Percentiles rank a stretch among this genome's conserved stretches.
phyloP scores from a whole-genome alignment of 2,329 filamentous ascomycete genomes.

The Canariomyces notabilis region DNA sequence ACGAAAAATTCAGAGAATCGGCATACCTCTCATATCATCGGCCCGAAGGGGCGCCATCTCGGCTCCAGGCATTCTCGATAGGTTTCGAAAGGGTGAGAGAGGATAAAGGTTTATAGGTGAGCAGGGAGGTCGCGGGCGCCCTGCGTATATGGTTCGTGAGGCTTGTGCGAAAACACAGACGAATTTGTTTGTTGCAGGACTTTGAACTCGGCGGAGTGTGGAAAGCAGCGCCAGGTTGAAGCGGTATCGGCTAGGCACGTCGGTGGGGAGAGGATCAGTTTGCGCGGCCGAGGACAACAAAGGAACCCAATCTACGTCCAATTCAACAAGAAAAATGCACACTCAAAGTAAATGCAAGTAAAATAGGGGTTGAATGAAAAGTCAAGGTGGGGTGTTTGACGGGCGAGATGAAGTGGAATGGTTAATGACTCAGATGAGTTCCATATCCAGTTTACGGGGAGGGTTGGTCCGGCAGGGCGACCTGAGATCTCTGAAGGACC shows the following conservation, averaged over 20 bases:
- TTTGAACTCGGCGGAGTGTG: neutral
- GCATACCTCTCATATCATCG: constrained; percentile 40
- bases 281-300: no score
- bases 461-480: constrained; percentile 15
- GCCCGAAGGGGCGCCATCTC: constrained; percentile 38
- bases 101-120: neutral
- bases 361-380: neutral
- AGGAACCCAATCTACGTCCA: no score
- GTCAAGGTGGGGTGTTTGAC: neutral
- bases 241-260: neutral
- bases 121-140: neutral
- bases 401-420: neutral
- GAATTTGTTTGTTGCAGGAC: neutral
- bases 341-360: neutral
- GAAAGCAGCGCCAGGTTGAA: neutral
- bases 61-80: constrained; percentile 36
- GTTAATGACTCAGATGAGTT: constrained; percentile 14
- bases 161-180: neutral
- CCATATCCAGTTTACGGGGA: constrained; percentile 7
- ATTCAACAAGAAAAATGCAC: no score
- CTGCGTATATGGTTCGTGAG: neutral
- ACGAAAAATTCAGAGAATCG: neutral
- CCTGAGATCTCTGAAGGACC: no score
- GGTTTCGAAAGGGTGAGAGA: constrained; percentile 1
- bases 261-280: neutral